These are phyloP conservation scores for Xylaria longipes DNA, from an alignment of 495 filamentous ascomycete species.

Conservation along the genomic window DNA sequence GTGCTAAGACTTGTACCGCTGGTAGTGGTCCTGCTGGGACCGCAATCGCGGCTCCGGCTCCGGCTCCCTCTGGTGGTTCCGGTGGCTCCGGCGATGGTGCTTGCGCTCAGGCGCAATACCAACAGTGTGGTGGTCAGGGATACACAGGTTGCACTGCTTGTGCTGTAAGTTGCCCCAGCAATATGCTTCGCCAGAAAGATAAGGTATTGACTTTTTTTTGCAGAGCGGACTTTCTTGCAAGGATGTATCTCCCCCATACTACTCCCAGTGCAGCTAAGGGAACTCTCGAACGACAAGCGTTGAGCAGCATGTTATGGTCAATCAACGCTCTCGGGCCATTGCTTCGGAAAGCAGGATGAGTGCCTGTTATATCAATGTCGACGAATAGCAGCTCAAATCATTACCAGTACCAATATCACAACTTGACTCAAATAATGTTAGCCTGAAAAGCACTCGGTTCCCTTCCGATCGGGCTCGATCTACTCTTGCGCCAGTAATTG, in stretches of 20 bases:
- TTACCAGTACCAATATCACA: not conserved
- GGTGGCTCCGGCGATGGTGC: conserved; percentile 25
- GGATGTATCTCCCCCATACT: conserved; percentile 44
- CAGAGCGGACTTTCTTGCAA: conserved; percentile 34
- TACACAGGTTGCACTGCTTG: conserved; percentile 52
- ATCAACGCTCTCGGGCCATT: not conserved
- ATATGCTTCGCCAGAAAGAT: not conserved
- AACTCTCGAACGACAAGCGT: not conserved
- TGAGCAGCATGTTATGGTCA: not conserved
- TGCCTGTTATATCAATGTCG: not conserved
- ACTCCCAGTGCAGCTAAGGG: conserved; percentile 51
- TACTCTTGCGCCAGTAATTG: not conserved
- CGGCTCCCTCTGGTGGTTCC: conserved; percentile 27
- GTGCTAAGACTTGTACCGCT: conserved; percentile 39
- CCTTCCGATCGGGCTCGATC: not conserved
- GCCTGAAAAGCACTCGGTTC: not conserved
- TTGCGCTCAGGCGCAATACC: conserved; percentile 40
- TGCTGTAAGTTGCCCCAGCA: conserved; percentile 27
- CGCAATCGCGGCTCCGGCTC: conserved; percentile 30
- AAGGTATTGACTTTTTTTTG: not conserved
- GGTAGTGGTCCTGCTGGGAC: conserved; percentile 36
- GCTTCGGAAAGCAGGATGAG: not conserved
- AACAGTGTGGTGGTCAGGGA: conserved; percentile 57
- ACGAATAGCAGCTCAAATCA: conserved; percentile 3
- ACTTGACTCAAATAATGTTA: not conserved